Evolutionary conservation across 176 grass and related monocot species (phyloP).

Genomic region (Otatea glauca): DNA sequence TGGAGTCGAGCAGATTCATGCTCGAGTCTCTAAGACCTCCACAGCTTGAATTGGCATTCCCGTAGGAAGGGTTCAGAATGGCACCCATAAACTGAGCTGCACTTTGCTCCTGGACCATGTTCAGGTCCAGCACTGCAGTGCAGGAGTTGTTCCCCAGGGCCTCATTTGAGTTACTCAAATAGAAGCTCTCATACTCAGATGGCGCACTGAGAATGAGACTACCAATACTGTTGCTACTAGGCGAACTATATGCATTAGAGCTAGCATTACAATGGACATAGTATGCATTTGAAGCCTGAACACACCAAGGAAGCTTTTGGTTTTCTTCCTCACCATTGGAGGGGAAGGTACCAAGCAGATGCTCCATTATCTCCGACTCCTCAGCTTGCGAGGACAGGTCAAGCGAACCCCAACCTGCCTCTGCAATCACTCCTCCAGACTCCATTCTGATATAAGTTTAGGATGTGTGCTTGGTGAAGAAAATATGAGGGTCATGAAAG

Average conservation of each 20-base stretch:
- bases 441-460: slow-evolving; percentile 61
- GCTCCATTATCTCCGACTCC: slow-evolving; percentile 64
- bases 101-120: slow-evolving; percentile 54
- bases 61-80: slow-evolving; percentile 41
- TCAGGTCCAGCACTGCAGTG: slow-evolving; percentile 46
- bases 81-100: slow-evolving; percentile 47
- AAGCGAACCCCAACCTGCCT: slow-evolving; percentile 52
- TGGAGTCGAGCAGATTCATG: slow-evolving; percentile 35
- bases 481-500: slow-evolving; percentile 37
- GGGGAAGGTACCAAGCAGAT: slow-evolving; percentile 53
- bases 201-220: slow-evolving; percentile 42
- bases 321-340: slow-evolving; percentile 39
- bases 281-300: slow-evolving; percentile 48
- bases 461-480: slow-evolving; percentile 55
- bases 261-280: slow-evolving; percentile 45
- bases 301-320: slow-evolving; percentile 48
- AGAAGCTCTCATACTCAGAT: slow-evolving; percentile 51
- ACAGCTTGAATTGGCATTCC: slow-evolving; percentile 39
- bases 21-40: slow-evolving; percentile 47
- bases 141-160: slow-evolving; percentile 38
- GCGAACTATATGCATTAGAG: slow-evolving; percentile 44
- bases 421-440: slow-evolving; percentile 53
- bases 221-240: slow-evolving; percentile 39
- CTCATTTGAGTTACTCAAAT: slow-evolving; percentile 49
- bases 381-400: slow-evolving; percentile 36